Conservation (phyloP, 345 rosid species). For the Dipteronia sinensis region DNA sequence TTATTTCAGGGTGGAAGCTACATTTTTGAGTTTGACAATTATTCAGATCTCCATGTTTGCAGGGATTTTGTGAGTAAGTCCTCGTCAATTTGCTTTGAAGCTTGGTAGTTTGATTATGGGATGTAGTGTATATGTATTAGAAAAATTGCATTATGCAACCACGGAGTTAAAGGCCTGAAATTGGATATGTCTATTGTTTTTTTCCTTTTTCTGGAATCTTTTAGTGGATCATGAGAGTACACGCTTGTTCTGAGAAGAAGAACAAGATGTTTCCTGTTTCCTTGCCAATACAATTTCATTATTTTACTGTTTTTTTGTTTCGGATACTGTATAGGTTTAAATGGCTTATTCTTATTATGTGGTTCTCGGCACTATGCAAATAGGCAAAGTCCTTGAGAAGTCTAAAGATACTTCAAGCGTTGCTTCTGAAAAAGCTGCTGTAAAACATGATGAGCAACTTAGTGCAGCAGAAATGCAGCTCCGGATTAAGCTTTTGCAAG, state of each 20-base stretch:
- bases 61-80: conserved; percentile 80
- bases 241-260: background rate
- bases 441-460: conserved; percentile 63
- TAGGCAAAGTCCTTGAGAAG: conserved; percentile 72
- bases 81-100: conserved; percentile 5
- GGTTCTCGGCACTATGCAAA: conserved; percentile 27
- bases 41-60: conserved; percentile 73
- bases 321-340: conserved; percentile 12
- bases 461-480: conserved; percentile 66
- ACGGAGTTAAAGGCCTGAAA: background rate
- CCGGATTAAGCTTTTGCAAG: conserved; percentile 71
- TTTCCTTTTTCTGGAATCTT: background rate
- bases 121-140: background rate
- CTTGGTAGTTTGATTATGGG: background rate
- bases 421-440: conserved; percentile 48
- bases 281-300: background rate
- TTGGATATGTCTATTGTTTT: background rate
- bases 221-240: background rate
- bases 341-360: conserved; percentile 12
- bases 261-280: background rate
- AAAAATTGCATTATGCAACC: background rate
- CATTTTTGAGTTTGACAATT: conserved; percentile 88
- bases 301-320: background rate
- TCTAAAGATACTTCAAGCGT: conserved; percentile 64
- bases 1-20: conserved; percentile 61